These are phyloP conservation scores for Aristolochia californica DNA, from an alignment of 164 flowering plant genomes.

Conservation along the genomic window DNA sequence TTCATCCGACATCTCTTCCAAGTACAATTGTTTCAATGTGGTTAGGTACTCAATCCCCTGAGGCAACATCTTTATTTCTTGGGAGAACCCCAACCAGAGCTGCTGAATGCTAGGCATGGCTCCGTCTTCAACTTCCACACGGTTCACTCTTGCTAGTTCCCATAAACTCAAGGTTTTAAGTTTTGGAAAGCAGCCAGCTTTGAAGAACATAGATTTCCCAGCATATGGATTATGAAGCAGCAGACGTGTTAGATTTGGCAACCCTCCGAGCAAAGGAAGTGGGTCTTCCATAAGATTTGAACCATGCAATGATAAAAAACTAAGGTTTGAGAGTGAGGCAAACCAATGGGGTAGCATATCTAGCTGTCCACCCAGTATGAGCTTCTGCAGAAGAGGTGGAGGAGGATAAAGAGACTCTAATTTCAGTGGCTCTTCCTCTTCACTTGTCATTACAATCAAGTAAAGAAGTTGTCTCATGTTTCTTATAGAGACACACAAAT, in stretches of 20 bases:
- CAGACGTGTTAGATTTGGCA: constrained; percentile 18
- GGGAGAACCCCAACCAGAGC: constrained; percentile 14
- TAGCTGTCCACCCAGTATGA: background rate
- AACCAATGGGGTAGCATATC: constrained; percentile 3
- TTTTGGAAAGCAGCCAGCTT: constrained; percentile 17
- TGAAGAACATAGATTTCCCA: constrained; percentile 17
- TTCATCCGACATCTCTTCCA: constrained; percentile 27
- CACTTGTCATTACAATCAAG: background rate
- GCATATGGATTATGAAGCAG: constrained; percentile 19
- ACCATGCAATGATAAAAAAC: background rate
- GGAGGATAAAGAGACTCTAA: constrained; percentile 1
- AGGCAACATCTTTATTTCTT: constrained; percentile 19
- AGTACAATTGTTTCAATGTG: constrained; percentile 17
- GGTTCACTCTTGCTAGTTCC: constrained; percentile 11
- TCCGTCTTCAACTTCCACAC: constrained; percentile 18
- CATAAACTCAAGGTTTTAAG: constrained; percentile 19
- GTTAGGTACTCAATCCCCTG: constrained; percentile 25
- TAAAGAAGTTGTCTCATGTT: constrained; percentile 4
- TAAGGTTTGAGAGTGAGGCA: background rate
- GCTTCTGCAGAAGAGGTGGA: constrained; percentile 2
- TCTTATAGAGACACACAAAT: constrained; percentile 3
- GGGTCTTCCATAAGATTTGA: background rate
- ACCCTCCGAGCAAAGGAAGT: background rate
- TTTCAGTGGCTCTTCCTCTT: constrained; percentile 1
- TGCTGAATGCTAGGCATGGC: constrained; percentile 21